Percentiles rank a stretch among this genome's conserved stretches.
Conservation (phyloP, 2,329 filamentous ascomycete species). For the Aureobasidium sp. region DNA sequence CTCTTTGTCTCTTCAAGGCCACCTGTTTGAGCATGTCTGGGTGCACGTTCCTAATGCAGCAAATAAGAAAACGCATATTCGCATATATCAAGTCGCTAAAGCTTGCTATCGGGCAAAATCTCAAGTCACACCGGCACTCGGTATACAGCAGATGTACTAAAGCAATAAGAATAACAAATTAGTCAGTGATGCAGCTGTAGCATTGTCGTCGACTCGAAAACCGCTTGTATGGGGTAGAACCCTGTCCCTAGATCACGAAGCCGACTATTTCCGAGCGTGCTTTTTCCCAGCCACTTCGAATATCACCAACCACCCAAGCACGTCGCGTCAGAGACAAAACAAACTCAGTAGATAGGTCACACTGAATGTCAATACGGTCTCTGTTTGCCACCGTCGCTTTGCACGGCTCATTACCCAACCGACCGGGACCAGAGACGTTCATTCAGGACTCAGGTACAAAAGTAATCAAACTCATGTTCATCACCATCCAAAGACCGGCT, state of each 20-base stretch:
- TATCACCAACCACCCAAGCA: neutral
- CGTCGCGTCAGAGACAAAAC: neutral
- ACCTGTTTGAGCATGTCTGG: too few species aligned
- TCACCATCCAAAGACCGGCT: constrained; percentile 2
- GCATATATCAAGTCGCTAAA: neutral
- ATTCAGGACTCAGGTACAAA: neutral
- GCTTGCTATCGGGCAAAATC: neutral
- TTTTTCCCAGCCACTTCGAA: neutral
- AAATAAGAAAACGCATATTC: neutral
- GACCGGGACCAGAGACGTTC: too few species aligned
- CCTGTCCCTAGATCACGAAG: neutral
- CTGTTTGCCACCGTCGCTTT: too few species aligned
- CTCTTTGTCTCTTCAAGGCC: too few species aligned
- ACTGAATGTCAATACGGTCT: too few species aligned
- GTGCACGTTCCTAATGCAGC: neutral
- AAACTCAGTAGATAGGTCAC: too few species aligned
- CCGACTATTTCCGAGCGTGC: neutral
- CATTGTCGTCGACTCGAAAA: neutral
- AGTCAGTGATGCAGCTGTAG: neutral
- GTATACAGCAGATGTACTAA: too few species aligned
- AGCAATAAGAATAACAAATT: neutral
- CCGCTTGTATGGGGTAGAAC: neutral
- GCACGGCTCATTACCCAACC: too few species aligned
- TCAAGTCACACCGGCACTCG: rapidly evolving
- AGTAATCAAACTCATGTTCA: neutral